Percentiles rank a stretch among this genome's conserved stretches.
phyloP scores from a whole-genome alignment of 106 monocot species.

The Dendrobium nobile region DNA sequence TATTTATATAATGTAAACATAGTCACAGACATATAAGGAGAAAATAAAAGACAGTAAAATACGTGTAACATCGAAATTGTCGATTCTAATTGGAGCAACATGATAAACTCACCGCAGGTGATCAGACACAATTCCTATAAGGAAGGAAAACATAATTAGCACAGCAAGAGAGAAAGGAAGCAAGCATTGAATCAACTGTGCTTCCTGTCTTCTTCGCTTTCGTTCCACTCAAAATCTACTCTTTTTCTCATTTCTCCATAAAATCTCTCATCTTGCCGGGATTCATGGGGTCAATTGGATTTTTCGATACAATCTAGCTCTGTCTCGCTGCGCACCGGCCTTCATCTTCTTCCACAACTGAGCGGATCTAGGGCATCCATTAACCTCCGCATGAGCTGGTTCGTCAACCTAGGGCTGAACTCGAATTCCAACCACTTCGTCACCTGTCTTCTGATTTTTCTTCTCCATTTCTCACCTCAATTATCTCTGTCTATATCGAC shows the following conservation, averaged over 20 bases:
- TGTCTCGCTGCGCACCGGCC: neutral
- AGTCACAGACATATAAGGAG: too few relatives aligned
- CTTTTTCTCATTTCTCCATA: neutral
- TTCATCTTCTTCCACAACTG: neutral
- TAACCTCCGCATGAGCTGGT: conserved; percentile 74
- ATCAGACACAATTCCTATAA: neutral
- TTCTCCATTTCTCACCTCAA: conserved; percentile 76
- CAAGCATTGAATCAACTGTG: neutral
- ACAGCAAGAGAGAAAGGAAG: neutral
- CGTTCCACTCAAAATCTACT: neutral
- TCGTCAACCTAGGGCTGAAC: conserved; percentile 60
- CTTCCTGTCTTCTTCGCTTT: neutral
- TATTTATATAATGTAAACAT: too few relatives aligned
- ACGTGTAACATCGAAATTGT: too few relatives aligned
- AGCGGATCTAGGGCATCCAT: conserved; percentile 15
- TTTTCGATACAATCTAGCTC: neutral
- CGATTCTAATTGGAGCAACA: too few relatives aligned
- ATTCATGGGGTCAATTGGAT: neutral
- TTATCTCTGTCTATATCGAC: conserved; percentile 32
- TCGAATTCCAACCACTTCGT: conserved; percentile 92
- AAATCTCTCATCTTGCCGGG: neutral
- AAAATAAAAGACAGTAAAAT: too few relatives aligned
- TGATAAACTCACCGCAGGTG: neutral
- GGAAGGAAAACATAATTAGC: neutral
- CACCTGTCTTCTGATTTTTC: conserved; percentile 77